Evolutionary conservation across 1,284 basidiomycete genomes (phyloP), one percentile per base, ranked within the genome.

Genomic region (Ustilago loliicola): DNA sequence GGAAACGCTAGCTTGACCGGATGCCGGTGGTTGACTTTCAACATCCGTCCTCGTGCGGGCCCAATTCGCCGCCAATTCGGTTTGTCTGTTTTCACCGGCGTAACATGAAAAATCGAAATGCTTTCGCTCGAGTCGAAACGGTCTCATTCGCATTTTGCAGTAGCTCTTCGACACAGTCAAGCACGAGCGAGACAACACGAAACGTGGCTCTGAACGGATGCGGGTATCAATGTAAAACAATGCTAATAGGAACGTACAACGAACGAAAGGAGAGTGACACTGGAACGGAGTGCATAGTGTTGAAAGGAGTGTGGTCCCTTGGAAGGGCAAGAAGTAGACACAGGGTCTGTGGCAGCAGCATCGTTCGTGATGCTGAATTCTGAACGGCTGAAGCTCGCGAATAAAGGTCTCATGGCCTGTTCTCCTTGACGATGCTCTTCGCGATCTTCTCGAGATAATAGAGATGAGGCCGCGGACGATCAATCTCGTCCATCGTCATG

Each of bases 401-500:
- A 40, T n/a, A 19, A 13, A 45, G 2, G 42, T 21, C 42, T 64
- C 57, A 70, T 17, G 34, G 23, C 45, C 57, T 65, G 55, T 32
- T 30, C 17, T 69, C 62, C 47, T 57, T 65, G 58, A 55, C 34
- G 63, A 75, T 70, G 60, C 68, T 76, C 58, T 76, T 76, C 9
- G 76, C 76, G 15, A 78, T 68, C 48, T 67, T 73, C 27, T 73
- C 67, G 15, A 78, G 54, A 29, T 73, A 65, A 30, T 73, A 68
- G 1, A 78, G 71, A 32, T 78, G 76, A 38, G 76, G 76, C 6
- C 70, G 54, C 1, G 70, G 75, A 15, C 70, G 70, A 21, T 77
- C 70, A 30, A 77, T 67, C 54, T 77, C 75, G 11, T 70, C 66
- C 75, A 77, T 61, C 3, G 75, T 73, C 60, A 72, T 53, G 6